Conservation (phyloP, 2,329 filamentous ascomycete species). For the Exophiala viscosa region DNA sequence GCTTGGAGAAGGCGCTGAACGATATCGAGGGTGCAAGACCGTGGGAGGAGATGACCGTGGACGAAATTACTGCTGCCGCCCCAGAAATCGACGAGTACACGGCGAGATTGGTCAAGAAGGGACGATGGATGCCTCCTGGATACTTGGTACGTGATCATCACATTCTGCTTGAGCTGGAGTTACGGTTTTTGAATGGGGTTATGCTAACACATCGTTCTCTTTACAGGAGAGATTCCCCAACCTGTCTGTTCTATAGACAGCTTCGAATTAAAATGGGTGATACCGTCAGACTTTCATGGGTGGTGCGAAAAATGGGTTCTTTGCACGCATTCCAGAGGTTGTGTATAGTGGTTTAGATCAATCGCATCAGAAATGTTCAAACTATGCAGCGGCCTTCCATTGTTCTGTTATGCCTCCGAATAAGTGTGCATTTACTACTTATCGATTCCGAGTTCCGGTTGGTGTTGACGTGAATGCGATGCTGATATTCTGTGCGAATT, state of each 20-base stretch:
- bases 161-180: background rate
- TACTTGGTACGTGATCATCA: constrained; percentile 77
- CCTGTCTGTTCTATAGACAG: constrained; percentile 80
- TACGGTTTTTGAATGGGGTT: constrained; percentile 7
- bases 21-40: constrained; percentile 96
- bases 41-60: constrained; percentile 96
- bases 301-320: background rate
- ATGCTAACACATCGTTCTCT: constrained; percentile 5
- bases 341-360: constrained; percentile 29
- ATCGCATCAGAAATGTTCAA: constrained; percentile 14
- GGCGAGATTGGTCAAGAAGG: constrained; percentile 89
- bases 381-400: too few relatives aligned
- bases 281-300: constrained; percentile 2
- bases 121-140: constrained; percentile 94
- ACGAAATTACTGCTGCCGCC: constrained; percentile 89
- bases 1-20: constrained; percentile 88
- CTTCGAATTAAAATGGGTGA: background rate
- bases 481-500: too few relatives aligned
- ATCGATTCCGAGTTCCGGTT: too few relatives aligned
- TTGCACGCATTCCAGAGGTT: constrained; percentile 9
- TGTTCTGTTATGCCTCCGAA: too few relatives aligned
- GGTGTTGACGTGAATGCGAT: too few relatives aligned
- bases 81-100: constrained; percentile 98
- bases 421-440: too few relatives aligned
- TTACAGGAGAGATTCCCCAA: constrained; percentile 96